Conservation (phyloP, 192 early-diverging fungal genomes). For the Backusella luteola region DNA sequence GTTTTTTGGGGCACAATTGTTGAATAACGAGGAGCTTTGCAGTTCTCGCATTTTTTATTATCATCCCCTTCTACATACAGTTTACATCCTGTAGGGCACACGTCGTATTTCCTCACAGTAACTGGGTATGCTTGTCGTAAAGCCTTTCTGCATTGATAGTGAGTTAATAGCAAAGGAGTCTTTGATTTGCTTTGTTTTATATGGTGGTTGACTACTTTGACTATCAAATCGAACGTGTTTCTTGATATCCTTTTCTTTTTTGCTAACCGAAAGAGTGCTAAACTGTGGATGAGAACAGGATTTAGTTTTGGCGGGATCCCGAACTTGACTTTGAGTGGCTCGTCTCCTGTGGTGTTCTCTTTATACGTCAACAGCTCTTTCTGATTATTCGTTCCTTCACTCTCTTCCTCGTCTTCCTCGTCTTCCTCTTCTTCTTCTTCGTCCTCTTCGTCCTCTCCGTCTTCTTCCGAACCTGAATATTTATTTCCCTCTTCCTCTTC, state of each 20-base stretch:
- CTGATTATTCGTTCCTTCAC: background rate
- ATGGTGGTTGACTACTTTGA: background rate
- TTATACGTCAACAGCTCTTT: background rate
- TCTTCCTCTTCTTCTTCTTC: background rate
- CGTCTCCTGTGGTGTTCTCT: background rate
- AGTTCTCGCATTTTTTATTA: background rate
- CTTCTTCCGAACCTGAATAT: no score
- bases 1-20: background rate
- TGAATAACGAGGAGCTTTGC: background rate
- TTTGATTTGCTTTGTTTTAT: background rate
- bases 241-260: background rate
- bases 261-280: background rate
- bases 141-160: background rate
- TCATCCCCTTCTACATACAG: background rate
- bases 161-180: background rate
- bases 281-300: background rate
- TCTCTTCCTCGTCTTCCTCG: background rate
- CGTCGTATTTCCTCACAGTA: background rate
- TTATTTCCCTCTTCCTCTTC: no score
- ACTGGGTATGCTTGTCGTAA: background rate
- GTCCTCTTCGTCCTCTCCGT: no score
- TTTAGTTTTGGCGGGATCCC: background rate
- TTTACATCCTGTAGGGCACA: background rate
- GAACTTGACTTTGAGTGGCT: background rate
- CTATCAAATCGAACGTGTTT: background rate